Base-by-base conservation (phyloP, 441 rosid genomes). In the Corymbia citriodora region DNA sequence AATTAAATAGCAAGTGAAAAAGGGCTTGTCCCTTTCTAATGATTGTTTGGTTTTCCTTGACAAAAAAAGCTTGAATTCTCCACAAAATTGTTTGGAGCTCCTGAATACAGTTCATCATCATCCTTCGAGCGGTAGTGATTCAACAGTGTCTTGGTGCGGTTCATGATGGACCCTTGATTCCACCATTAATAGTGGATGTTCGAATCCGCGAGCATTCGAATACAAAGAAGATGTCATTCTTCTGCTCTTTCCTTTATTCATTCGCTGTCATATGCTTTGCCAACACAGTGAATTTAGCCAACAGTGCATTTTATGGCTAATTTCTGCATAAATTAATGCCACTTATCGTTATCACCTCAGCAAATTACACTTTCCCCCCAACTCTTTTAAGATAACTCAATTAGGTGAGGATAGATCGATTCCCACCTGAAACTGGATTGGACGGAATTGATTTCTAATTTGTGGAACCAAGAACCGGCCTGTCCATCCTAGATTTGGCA, bases 401-500 rank as follows among this genome's bases (percentile, higher is more conserved):
- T 61, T 11, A 14, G 15, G 14, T 59, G 65, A 59, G 65, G 63
- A 14, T 59, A 29, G n/a, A 7, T 25, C 1, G 68, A 16, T 61
- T 2, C 31, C 31, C 16, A n/a, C 72, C 7, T 17, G 2, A 33
- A 33, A 70, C 36, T 1, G 2, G 79, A 16, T 10, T 68, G 9
- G 18, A 68, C 11, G 8, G 1, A 15, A 1, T 74, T 9, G 1
- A 7, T 18, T 36, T 21, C 2, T 27, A 3, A 7, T 10, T 70
- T 10, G 27, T 36, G 49, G 15, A 36, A 36, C 1, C 14, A 19
- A 5, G 13, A 10, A 36, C 29, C 12, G 8, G 36, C 13, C 10
- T 6, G 5, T 63, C 27, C 14, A 10, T 4, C 13, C 1, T 9
- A 3, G 10, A 3, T 40, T 21, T 5, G 16, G 8, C 2, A 0